phyloP scores from a whole-genome alignment of 2,329 filamentous ascomycete genomes.

The Pleoardoris graminearum region DNA sequence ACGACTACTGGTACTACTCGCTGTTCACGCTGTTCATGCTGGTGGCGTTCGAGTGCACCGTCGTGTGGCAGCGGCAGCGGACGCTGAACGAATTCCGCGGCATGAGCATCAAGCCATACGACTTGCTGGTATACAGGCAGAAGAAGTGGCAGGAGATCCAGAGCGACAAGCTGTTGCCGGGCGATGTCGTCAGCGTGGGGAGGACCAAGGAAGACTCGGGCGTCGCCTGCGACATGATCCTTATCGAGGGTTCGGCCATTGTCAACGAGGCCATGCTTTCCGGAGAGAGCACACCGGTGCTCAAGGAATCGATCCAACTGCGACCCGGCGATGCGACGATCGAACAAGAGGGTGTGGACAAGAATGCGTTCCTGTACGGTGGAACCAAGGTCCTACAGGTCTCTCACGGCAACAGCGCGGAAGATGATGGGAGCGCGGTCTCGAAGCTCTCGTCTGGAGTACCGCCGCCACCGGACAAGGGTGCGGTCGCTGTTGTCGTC shows the following conservation, averaged over 20 bases:
- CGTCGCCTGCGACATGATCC: constrained; percentile 94
- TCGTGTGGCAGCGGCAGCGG: constrained; percentile 97
- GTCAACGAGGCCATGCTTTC: constrained; percentile 99
- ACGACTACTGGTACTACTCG: constrained; percentile 99
- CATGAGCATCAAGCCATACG: constrained; percentile 99
- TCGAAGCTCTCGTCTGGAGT: constrained; percentile 76
- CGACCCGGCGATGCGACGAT: constrained; percentile 78
- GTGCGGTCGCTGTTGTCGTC: constrained; percentile 88
- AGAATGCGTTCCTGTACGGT: constrained; percentile 94
- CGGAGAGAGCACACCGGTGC: constrained; percentile 91
- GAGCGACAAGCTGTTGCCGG: constrained; percentile 90
- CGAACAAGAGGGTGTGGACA: constrained; percentile 90
- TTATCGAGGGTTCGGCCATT: constrained; percentile 93
- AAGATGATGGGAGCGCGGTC: constrained; percentile 62
- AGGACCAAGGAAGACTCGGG: constrained; percentile 96
- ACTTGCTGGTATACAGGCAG: constrained; percentile 85
- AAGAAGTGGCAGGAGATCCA: constrained; percentile 86
- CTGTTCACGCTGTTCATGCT: constrained; percentile 99
- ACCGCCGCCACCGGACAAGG: constrained; percentile 84
- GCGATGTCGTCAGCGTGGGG: constrained; percentile 88
- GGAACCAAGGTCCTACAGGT: constrained; percentile 97
- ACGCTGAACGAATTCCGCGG: constrained; percentile 95
- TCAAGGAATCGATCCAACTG: constrained; percentile 94
- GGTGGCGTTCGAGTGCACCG: constrained; percentile 94
- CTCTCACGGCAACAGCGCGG: constrained; percentile 79